Percentiles rank a stretch among this genome's conserved stretches.
phyloP scores from a whole-genome alignment of 805 yeast genomes.

The Peterozyma xylosa region DNA sequence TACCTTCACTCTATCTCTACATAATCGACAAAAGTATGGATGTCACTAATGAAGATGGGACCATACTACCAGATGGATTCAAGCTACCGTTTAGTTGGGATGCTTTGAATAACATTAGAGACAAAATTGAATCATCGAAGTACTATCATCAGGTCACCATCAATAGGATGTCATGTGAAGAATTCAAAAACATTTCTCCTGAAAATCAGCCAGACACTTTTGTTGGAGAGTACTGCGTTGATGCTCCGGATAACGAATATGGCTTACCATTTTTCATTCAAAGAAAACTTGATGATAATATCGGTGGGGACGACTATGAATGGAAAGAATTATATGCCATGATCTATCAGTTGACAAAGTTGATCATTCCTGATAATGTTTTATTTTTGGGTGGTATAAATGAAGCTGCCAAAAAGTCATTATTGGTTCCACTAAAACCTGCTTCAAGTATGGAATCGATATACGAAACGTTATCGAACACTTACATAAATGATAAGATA shows the following conservation, averaged over 20 bases:
- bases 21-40: neutral
- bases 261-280: conserved; percentile 5
- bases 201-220: conserved; percentile 3
- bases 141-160: conserved; percentile 6
- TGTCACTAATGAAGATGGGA: neutral
- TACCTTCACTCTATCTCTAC: conserved; percentile 5
- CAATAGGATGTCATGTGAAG: conserved; percentile 5
- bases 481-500: conserved; percentile 2
- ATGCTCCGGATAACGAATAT: conserved; percentile 5
- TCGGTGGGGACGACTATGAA: conserved; percentile 1
- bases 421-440: conserved; percentile 7
- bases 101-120: conserved; percentile 2
- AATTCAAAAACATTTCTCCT: conserved; percentile 6
- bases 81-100: conserved; percentile 10
- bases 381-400: conserved; percentile 5
- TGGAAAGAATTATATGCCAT: conserved; percentile 9
- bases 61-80: conserved; percentile 4
- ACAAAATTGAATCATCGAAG: conserved; percentile 7
- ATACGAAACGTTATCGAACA: conserved; percentile 2
- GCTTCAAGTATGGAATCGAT: conserved; percentile 4
- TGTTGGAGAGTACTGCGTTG: conserved; percentile 4
- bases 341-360: conserved; percentile 6
- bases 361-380: conserved; percentile 8
- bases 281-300: conserved; percentile 5
- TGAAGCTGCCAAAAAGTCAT: neutral